Conservation (phyloP, 129 eudicot genomes). For the Arctium minus region DNA sequence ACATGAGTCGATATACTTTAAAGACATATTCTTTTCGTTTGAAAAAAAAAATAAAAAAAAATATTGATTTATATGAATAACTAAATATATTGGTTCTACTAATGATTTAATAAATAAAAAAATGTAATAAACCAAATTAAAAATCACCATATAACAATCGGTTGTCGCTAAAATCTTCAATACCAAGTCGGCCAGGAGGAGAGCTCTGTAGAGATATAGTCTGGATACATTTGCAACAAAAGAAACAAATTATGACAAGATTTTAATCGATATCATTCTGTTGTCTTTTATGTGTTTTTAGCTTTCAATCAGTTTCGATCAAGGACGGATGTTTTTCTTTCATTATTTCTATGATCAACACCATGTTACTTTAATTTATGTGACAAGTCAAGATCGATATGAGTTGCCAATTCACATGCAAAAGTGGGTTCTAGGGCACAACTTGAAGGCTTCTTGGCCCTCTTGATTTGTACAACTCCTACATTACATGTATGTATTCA, state of each 20-base stretch:
- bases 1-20: neutral
- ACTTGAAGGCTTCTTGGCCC: conserved; percentile 26
- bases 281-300: neutral
- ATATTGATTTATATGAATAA: no score
- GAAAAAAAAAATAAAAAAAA: no score
- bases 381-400: conserved; percentile 30
- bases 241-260: no score
- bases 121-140: no score
- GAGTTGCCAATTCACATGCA: conserved; percentile 35
- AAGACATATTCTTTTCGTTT: no score
- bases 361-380: conserved; percentile 5
- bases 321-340: neutral
- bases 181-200: no score
- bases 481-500: conserved; percentile 29
- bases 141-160: no score
- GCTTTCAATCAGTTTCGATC: neutral
- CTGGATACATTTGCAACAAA: no score
- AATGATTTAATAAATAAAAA: no score
- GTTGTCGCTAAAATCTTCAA: neutral
- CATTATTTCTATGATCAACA: neutral
- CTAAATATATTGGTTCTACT: neutral
- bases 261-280: neutral
- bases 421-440: conserved; percentile 37
- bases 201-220: no score
- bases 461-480: conserved; percentile 27